Percentiles rank a stretch among this genome's conserved stretches.
Conservation (phyloP, 1,139 yeast genomes). For the Nadsonia commutata region DNA sequence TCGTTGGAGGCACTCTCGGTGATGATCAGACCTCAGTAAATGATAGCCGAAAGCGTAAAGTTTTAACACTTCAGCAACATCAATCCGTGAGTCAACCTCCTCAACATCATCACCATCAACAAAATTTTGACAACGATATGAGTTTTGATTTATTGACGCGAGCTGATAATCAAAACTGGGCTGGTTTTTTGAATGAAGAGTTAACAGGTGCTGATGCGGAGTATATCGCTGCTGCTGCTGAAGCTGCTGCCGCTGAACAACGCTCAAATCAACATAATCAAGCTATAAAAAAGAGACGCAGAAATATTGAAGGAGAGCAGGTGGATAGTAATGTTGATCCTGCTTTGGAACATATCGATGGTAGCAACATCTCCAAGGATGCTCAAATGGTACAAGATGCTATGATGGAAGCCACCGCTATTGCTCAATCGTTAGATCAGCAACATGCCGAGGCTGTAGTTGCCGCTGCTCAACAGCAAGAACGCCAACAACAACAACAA, state of each 20-base stretch:
- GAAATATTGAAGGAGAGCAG: background rate
- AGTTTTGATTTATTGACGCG: background rate
- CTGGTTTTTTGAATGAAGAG: background rate
- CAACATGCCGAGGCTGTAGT: constrained; percentile 5
- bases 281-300: constrained; percentile 9
- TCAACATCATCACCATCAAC: background rate
- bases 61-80: background rate
- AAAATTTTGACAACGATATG: background rate
- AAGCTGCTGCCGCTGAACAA: constrained; percentile 5
- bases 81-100: background rate
- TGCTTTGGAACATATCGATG: background rate
- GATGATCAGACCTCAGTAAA: background rate
- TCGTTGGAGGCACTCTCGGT: background rate
- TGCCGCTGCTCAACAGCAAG: constrained; percentile 5
- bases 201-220: background rate
- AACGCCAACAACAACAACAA: constrained; percentile 5
- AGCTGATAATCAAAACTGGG: background rate
- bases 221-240: constrained; percentile 11
- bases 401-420: background rate
- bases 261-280: background rate
- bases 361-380: background rate
- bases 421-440: constrained; percentile 1
- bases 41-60: background rate
- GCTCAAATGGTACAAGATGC: background rate
- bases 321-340: background rate